Conservation (phyloP, 306 rosid genomes). For the Cucurbita maxima region DNA sequence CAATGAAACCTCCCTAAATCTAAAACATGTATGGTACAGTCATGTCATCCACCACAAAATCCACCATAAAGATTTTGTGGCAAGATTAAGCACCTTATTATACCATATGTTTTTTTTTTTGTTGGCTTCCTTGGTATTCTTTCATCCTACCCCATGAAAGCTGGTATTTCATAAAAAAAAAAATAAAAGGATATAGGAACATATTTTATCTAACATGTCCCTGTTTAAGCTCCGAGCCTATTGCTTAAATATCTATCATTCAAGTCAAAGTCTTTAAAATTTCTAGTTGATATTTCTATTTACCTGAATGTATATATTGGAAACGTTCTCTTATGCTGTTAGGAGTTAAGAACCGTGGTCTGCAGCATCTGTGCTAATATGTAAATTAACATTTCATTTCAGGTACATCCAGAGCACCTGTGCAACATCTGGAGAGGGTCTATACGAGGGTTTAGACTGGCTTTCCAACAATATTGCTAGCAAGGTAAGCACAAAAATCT, state of each 20-base stretch:
- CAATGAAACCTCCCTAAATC: too few relatives aligned
- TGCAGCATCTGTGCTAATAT: background rate
- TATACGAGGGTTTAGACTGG: conserved; percentile 60
- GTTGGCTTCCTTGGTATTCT: too few relatives aligned
- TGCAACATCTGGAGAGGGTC: conserved; percentile 77
- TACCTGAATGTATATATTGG: background rate
- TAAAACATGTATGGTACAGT: too few relatives aligned
- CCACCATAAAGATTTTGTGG: too few relatives aligned
- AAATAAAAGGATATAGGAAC: too few relatives aligned
- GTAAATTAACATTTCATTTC: conserved; percentile 16
- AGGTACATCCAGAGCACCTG: conserved; percentile 77
- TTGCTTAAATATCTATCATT: background rate
- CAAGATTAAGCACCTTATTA: too few relatives aligned
- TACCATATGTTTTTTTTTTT: too few relatives aligned
- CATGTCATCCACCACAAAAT: too few relatives aligned
- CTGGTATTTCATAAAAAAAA: too few relatives aligned
- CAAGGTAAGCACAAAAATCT: conserved; percentile 28
- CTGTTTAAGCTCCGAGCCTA: background rate
- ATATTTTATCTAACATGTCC: too few relatives aligned
- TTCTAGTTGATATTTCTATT: background rate
- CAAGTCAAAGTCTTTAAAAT: background rate
- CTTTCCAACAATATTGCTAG: conserved; percentile 60
- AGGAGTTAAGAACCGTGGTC: background rate
- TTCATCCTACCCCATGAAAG: too few relatives aligned
- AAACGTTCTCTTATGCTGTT: background rate